Base-by-base conservation (phyloP, 208 protist genomes). In the Leishmania major region DNA sequence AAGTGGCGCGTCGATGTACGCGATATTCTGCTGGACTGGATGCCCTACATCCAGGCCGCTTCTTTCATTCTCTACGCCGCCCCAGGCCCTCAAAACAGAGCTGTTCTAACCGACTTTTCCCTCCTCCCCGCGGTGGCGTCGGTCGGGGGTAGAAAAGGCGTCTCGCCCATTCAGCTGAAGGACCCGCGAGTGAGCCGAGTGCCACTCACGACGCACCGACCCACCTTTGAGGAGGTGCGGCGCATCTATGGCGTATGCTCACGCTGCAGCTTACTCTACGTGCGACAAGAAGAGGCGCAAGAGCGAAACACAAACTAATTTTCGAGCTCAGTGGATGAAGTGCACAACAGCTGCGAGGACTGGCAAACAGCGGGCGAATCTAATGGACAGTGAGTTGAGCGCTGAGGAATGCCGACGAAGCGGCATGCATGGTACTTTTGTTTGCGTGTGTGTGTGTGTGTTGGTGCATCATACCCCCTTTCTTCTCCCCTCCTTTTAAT, bases 171-270 rank as follows among this genome's bases (percentile, higher is more conserved):
- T 31, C 77, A 70, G 45, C n/a, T 92, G 57, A 90, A 90, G 43
- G 95, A 98, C 77, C 90, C 88, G 0, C 90, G 95, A 22, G 93
- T 97, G 43, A 87, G 84, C 47, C 88, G 88, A 17, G 94, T 92
- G n/a, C 95, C 95, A 28, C 75, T 98, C 35, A 97, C 95, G 17
- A 96, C 95, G 15, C 91, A 96, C 55, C 89, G 91, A 1, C 95
- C 95, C 22, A 92, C 85, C 11, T 96, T 97, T 80, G 88, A 89
- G 43, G 95, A 98, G 80, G 93, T 98, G 59, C 84, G 93, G 79
- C 93, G 94, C 49, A 92, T 96, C 28, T 97, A 92, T 78, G 70
- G 51, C 0, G 79, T 84, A 3, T 86, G 96, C 8, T 91, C 91
- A 10, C 77, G 62, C 10, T 92, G 87, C 76, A 86, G 80, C 64